Evolutionary conservation across 805 yeast species (phyloP), one percentile per base, ranked within the genome.

Genomic region (Brettanomyces bruxellensis): DNA sequence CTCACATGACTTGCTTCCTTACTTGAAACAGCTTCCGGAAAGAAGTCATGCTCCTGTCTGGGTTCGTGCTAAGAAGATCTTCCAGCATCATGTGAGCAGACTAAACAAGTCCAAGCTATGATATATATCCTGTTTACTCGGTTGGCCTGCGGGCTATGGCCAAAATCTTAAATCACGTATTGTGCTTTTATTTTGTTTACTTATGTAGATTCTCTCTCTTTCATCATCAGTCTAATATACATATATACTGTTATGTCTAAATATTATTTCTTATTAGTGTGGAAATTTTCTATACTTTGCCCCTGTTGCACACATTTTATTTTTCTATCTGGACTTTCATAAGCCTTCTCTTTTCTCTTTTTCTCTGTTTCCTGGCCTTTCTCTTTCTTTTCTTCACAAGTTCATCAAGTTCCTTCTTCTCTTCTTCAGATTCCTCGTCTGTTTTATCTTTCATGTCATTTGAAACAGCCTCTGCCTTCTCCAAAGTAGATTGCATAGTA

Each of bases 1-100:
- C 69, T 78, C 95, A 40, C 76, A 69, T 51, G 98, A 93, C 67
- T 73, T 93, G 64, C 68, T 93, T 60, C 99, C 99, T 38, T 85
- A 95, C 14, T 74, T 93, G 64, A 76, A 86, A 66, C 81, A 86
- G 63, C 75, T 93, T 58, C 90, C 95, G 57, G 68, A 87, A 52
- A 83, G 97, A 69, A 71, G 79, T 46, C 71, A 81, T 40, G 84
- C 95, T 25, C 88, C 89, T 13, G 97, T 89, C 24, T 93, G 99
- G 99, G 75, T 73, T 34, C 84, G 81, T 64, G 98, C 98, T 50
- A 84, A 83, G 73, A 72, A 75, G 53, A 72, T 91, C 59, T 93
- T 83, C 60, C 83, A 87, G 55, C 81, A 83, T 61, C 95, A 90
- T 66, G 95, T 87, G 55, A 76, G 81, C 48, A 81, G 95, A 61